Conservation (phyloP, 306 rosid species). For the Amphicarpaea edgeworthii region DNA sequence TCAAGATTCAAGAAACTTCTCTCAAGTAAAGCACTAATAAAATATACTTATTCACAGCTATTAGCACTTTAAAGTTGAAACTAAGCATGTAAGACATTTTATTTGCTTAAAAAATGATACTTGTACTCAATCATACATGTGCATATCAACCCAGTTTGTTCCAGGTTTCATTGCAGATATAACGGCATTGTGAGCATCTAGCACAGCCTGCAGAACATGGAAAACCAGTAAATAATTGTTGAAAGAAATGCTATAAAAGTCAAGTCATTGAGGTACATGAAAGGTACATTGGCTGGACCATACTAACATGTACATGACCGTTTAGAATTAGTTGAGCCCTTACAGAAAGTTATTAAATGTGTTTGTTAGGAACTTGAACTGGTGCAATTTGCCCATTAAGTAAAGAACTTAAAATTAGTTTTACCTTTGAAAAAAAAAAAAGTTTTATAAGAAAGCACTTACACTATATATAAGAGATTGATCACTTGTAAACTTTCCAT, state of each 20-base stretch:
- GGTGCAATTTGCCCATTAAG: conserved; percentile 25
- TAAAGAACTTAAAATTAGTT: conserved; percentile 11
- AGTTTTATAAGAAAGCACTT: conserved; percentile 49
- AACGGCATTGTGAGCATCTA: conserved; percentile 87
- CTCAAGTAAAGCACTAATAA: conserved; percentile 11
- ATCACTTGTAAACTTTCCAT: conserved; percentile 86
- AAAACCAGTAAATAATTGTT: conserved; percentile 9
- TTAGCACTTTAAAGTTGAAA: conserved; percentile 36
- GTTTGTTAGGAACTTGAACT: conserved; percentile 28
- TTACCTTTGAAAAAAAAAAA: conserved; percentile 10
- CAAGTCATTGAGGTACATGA: neutral
- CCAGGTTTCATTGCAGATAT: conserved; percentile 84
- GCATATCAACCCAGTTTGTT: conserved; percentile 85
- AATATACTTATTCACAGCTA: conserved; percentile 3
- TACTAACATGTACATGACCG: conserved; percentile 27
- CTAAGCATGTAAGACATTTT: conserved; percentile 31
- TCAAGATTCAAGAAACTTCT: conserved; percentile 31
- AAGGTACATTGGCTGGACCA: conserved; percentile 29
- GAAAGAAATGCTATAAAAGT: conserved; percentile 30
- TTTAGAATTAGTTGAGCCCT: conserved; percentile 8
- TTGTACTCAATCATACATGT: conserved; percentile 62
- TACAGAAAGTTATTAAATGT: neutral
- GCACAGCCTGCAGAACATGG: conserved; percentile 79
- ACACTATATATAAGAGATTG: conserved; percentile 80
- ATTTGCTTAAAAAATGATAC: conserved; percentile 21